Conservation (phyloP, 2,329 filamentous ascomycete genomes). For the Epicoccum nigrum region DNA sequence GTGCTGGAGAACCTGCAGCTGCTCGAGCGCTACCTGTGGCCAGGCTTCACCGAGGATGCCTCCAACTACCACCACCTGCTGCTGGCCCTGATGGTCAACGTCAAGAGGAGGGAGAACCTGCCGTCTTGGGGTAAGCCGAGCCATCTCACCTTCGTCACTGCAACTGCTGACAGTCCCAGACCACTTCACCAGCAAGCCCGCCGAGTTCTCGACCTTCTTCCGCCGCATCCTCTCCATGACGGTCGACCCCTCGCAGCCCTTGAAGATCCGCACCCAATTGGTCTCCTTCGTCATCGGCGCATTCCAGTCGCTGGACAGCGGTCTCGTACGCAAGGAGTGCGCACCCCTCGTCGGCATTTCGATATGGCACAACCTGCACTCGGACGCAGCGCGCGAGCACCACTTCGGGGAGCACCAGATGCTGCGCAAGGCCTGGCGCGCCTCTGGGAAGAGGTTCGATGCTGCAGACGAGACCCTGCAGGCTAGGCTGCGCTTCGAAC, state of each 20-base stretch:
- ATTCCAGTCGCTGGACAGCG: conserved; percentile 91
- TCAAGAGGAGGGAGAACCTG: conserved; percentile 85
- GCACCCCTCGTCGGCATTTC: conserved; percentile 92
- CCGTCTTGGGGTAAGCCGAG: conserved; percentile 76
- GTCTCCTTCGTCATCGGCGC: conserved; percentile 87
- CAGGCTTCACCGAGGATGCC: conserved; percentile 83
- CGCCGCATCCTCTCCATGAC: conserved; percentile 87
- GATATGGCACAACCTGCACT: conserved; percentile 92
- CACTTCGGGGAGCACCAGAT: conserved; percentile 75
- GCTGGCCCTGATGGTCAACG: conserved; percentile 82
- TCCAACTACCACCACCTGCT: conserved; percentile 92
- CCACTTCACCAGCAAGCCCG: conserved; percentile 75
- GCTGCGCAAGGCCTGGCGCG: conserved; percentile 88
- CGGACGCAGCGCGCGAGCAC: conserved; percentile 73
- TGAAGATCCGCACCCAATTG: conserved; percentile 71
- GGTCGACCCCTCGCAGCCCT: conserved; percentile 59
- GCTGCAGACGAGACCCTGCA: conserved; percentile 80
- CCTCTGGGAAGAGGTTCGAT: conserved; percentile 83
- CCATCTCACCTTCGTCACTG: too few relatives aligned
- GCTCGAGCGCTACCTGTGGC: conserved; percentile 93
- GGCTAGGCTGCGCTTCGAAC: conserved; percentile 83
- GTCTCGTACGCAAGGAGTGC: conserved; percentile 91
- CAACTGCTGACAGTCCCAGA: conserved; percentile 56
- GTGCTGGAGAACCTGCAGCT: conserved; percentile 89
- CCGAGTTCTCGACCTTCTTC: conserved; percentile 88